These are phyloP conservation scores for Saitozyma podzolica DNA, from an alignment of 768 basidiomycete genomes.

Conservation along the genomic window DNA sequence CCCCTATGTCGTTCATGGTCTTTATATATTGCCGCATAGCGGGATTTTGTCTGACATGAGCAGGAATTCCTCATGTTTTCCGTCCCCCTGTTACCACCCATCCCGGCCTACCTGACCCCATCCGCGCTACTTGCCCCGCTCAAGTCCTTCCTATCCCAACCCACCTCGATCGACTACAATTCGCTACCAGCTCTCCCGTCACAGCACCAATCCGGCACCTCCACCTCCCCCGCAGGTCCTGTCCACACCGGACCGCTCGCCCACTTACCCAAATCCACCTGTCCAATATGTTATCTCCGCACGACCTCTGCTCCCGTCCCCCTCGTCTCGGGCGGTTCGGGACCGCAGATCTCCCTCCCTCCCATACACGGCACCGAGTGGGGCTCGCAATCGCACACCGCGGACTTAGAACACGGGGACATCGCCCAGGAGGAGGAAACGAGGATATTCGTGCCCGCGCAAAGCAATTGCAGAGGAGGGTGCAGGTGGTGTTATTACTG, in stretches of 20 bases:
- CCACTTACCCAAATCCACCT: conserved; percentile 70
- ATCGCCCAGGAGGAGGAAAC: conserved; percentile 63
- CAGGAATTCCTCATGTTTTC: conserved; percentile 95
- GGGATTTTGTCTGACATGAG: not conserved
- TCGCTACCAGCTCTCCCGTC: conserved; percentile 14
- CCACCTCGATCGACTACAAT: conserved; percentile 18
- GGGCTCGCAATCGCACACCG: no score
- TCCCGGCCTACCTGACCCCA: conserved; percentile 28
- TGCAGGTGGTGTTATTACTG: conserved; percentile 95
- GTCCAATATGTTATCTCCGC: conserved; percentile 71
- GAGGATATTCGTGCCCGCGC: conserved; percentile 71
- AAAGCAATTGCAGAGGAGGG: conserved; percentile 63
- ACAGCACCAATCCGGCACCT: conserved; percentile 1
- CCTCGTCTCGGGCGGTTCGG: conserved; percentile 55
- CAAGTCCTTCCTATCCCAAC: conserved; percentile 17
- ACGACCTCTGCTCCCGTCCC: conserved; percentile 53
- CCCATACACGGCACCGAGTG: conserved; percentile 13
- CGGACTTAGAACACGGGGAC: conserved; percentile 14
- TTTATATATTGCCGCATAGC: not conserved
- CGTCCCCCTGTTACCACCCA: conserved; percentile 76
- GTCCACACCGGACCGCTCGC: conserved; percentile 61
- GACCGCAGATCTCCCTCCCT: conserved; percentile 21
- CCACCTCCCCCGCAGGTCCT: not conserved
- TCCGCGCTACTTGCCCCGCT: conserved; percentile 19
- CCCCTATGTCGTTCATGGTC: not conserved